Conservation (phyloP, 192 early-diverging fungal species). For the Coemansia furcata region DNA sequence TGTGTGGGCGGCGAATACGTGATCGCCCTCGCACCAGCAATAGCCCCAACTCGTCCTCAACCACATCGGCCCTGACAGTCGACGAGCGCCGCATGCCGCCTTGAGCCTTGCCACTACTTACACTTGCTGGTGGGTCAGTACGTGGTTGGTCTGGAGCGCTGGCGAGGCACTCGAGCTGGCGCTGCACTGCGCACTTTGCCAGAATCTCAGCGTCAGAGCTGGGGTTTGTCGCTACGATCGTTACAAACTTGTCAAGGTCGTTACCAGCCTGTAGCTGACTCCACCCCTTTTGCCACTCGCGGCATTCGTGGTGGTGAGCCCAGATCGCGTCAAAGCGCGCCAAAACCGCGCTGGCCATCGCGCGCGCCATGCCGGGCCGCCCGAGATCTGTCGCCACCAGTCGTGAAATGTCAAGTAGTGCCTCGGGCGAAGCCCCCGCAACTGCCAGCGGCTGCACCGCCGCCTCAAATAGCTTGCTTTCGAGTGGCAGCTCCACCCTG, state of each 20-base stretch:
- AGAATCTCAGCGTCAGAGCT: not conserved
- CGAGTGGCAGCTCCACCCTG: conserved; percentile 1
- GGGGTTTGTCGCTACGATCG: too few species aligned
- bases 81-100: not conserved
- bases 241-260: not conserved
- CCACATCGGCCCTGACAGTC: not conserved
- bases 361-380: conserved; percentile 8
- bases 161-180: conserved; percentile 10
- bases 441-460: conserved; percentile 38
- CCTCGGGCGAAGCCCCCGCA: conserved; percentile 24
- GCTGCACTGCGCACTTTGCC: not conserved
- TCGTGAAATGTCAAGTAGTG: conserved; percentile 28
- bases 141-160: conserved; percentile 8
- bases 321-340: conserved; percentile 40
- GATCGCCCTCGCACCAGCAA: conserved; percentile 31
- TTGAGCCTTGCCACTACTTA: not conserved
- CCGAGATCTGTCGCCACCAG: conserved; percentile 14
- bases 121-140: not conserved
- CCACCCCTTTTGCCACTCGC: conserved; percentile 38
- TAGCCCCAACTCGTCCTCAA: conserved; percentile 35
- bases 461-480: conserved; percentile 8
- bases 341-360: conserved; percentile 14
- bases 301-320: conserved; percentile 27
- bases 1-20: not conserved
- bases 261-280: conserved; percentile 16